Conservation (phyloP, 345 rosid genomes). For the Populus nigra region DNA sequence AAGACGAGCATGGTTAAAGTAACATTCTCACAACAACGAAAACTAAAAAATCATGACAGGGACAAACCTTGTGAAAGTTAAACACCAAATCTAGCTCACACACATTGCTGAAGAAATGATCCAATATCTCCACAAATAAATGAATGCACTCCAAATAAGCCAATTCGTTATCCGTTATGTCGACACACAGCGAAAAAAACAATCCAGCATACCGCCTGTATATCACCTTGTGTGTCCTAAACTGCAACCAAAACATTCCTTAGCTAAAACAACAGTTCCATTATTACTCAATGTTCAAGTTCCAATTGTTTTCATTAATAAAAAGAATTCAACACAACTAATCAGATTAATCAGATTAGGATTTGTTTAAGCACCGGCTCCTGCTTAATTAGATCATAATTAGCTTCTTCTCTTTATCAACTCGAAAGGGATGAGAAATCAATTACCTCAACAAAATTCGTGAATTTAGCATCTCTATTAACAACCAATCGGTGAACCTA, state of each 20-base stretch:
- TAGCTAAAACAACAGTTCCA: not conserved
- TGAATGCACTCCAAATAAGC: conserved; percentile 93
- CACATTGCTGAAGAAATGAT: conserved; percentile 99
- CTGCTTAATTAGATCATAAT: not conserved
- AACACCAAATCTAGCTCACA: conserved; percentile 97
- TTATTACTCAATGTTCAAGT: not conserved
- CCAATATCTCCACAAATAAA: conserved; percentile 92
- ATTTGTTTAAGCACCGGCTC: not conserved
- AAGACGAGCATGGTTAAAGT: not conserved
- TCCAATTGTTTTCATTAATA: not conserved
- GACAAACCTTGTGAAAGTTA: conserved; percentile 86
- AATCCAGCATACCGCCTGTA: conserved; percentile 95
- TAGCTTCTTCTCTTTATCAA: not conserved
- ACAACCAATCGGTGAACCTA: conserved; percentile 98
- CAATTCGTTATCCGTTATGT: conserved; percentile 89
- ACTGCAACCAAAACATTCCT: conserved; percentile 43
- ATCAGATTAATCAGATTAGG: not conserved
- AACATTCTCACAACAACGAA: not conserved
- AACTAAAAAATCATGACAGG: not conserved
- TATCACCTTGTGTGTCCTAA: conserved; percentile 90
- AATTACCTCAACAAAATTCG: conserved; percentile 94
- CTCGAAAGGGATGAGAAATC: not conserved
- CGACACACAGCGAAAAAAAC: conserved; percentile 93
- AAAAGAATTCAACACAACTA: not conserved
- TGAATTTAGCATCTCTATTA: conserved; percentile 88